Conservation (phyloP, 1,284 basidiomycete species). For the Cryptococcus deneoformans region DNA sequence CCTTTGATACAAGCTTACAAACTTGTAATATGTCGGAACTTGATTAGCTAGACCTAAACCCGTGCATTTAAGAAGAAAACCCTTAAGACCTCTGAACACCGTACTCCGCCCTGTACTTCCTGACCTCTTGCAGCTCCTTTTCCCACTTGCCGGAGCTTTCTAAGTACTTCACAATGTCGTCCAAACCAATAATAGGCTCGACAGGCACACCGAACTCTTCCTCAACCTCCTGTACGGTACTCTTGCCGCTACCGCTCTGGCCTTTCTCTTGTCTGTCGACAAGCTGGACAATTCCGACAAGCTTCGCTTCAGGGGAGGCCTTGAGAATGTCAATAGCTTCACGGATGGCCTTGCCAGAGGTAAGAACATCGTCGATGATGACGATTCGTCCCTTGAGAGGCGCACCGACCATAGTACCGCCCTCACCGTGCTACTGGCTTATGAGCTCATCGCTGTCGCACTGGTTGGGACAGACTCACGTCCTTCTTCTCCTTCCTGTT, state of each 20-base stretch:
- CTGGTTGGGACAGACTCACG: conserved; percentile 28
- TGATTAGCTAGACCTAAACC: too few species aligned
- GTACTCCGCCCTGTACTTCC: conserved; percentile 74
- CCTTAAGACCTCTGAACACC: conserved; percentile 52
- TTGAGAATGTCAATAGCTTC: conserved; percentile 71
- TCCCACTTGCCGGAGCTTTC: conserved; percentile 60
- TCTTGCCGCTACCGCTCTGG: conserved; percentile 52
- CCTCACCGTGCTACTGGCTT: conserved; percentile 71
- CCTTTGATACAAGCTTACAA: neutral
- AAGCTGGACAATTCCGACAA: conserved; percentile 88
- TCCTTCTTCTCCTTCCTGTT: conserved; percentile 96
- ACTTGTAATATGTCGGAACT: neutral
- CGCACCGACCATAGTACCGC: conserved; percentile 88
- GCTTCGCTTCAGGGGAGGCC: conserved; percentile 62
- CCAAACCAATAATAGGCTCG: conserved; percentile 75
- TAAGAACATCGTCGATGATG: conserved; percentile 95
- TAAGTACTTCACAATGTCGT: conserved; percentile 82
- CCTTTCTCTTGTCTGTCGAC: conserved; percentile 90
- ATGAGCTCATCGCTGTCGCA: neutral
- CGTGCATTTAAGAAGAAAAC: neutral
- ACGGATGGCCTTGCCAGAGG: conserved; percentile 87
- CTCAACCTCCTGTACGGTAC: conserved; percentile 84
- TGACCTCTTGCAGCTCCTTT: conserved; percentile 71
- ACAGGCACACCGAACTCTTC: conserved; percentile 63
- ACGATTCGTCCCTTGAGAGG: conserved; percentile 78